phyloP scores from a whole-genome alignment of 2,329 filamentous ascomycete genomes.

The Arthroderma uncinatum region DNA sequence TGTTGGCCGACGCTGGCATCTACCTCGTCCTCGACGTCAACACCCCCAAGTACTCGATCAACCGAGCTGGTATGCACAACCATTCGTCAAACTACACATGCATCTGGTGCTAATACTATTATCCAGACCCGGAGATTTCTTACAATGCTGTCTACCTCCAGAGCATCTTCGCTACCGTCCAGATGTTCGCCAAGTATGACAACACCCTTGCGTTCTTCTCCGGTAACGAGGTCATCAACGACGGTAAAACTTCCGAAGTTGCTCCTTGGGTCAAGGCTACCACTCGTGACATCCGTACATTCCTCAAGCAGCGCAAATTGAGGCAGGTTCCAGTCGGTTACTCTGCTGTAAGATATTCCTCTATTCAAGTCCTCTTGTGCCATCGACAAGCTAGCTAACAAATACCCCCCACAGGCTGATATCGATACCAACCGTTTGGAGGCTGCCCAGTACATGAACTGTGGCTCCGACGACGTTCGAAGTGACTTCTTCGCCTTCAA shows the following conservation, averaged over 20 bases:
- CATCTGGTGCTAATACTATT: background rate
- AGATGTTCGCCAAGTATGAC: slow-evolving; percentile 68
- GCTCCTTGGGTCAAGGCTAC: slow-evolving; percentile 69
- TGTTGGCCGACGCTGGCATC: slow-evolving; percentile 71
- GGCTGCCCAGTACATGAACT: slow-evolving; percentile 89
- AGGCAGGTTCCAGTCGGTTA: slow-evolving; percentile 65
- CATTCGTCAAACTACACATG: background rate
- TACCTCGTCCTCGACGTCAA: slow-evolving; percentile 89
- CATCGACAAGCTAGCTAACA: background rate
- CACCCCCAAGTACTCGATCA: slow-evolving; percentile 80
- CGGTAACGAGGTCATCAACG: slow-evolving; percentile 70
- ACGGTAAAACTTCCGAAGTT: slow-evolving; percentile 51
- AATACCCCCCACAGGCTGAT: slow-evolving; percentile 46
- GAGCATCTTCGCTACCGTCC: slow-evolving; percentile 76
- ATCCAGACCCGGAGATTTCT: slow-evolving; percentile 52
- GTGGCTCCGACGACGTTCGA: slow-evolving; percentile 69
- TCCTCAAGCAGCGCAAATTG: slow-evolving; percentile 51
- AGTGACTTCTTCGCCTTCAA: slow-evolving; percentile 87
- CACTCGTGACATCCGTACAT: slow-evolving; percentile 65
- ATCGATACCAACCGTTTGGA: slow-evolving; percentile 75
- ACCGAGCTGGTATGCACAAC: slow-evolving; percentile 43
- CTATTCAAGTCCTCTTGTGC: background rate
- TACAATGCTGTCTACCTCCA: slow-evolving; percentile 84
- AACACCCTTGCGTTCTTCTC: slow-evolving; percentile 84
- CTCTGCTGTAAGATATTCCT: slow-evolving; percentile 35